These are phyloP conservation scores for Boletus mariae DNA, from an alignment of 1,284 basidiomycete species.

Conservation along the genomic window DNA sequence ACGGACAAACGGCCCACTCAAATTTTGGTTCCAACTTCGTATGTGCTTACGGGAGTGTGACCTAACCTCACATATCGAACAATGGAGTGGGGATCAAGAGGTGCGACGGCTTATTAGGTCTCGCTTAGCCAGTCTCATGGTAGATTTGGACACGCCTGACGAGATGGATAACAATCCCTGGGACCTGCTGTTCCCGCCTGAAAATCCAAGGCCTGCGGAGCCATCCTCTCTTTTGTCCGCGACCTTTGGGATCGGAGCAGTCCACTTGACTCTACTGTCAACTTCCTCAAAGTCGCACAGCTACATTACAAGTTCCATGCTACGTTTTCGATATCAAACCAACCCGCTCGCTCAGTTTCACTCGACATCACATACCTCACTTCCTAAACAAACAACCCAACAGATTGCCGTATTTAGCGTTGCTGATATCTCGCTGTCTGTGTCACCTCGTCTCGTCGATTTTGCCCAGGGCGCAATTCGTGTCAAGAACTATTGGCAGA, in stretches of 20 bases:
- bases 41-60: constrained; percentile 41
- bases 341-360: constrained; percentile 9
- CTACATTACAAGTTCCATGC: constrained; percentile 22
- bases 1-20: constrained; percentile 63
- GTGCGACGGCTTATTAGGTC: constrained; percentile 36
- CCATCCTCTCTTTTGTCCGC: constrained; percentile 11
- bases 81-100: constrained; percentile 17
- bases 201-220: constrained; percentile 6
- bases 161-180: constrained; percentile 34
- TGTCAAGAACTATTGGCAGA: constrained; percentile 32
- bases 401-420: constrained; percentile 41
- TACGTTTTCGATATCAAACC: constrained; percentile 28
- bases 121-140: constrained; percentile 35
- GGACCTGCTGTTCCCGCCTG: constrained; percentile 25
- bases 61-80: constrained; percentile 6
- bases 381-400: constrained; percentile 26
- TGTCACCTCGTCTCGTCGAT: constrained; percentile 59
- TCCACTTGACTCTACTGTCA: constrained; percentile 21
- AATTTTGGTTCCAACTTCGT: constrained; percentile 70
- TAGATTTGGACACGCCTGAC: constrained; percentile 46
- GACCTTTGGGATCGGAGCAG: constrained; percentile 19
- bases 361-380: constrained; percentile 17
- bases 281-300: constrained; percentile 23
- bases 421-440: constrained; percentile 43
- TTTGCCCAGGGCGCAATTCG: constrained; percentile 60